Conservation (phyloP, 768 basidiomycete genomes). For the Solioccasus polychromus region DNA sequence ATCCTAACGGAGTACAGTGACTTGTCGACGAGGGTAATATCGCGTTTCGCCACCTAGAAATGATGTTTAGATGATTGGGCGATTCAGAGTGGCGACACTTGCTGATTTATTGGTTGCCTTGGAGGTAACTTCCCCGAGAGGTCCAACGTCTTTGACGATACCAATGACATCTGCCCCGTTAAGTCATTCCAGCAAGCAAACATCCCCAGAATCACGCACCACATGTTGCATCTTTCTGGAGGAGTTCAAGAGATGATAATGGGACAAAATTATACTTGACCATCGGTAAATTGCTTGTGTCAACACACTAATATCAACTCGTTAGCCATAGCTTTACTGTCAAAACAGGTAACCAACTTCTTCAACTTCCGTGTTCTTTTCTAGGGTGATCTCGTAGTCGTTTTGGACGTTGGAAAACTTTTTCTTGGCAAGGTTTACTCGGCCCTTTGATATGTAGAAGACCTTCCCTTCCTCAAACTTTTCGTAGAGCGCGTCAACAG, state of each 20-base stretch:
- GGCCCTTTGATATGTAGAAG: constrained; percentile 85
- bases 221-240: constrained; percentile 77
- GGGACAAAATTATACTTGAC: constrained; percentile 82
- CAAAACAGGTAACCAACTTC: constrained; percentile 51
- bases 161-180: constrained; percentile 73
- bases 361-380: constrained; percentile 78
- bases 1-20: constrained; percentile 75
- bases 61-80: constrained; percentile 1
- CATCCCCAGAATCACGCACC: constrained; percentile 47
- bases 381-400: constrained; percentile 91
- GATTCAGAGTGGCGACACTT: constrained; percentile 3
- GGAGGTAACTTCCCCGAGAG: constrained; percentile 68
- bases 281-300: constrained; percentile 70
- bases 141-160: constrained; percentile 75
- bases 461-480: constrained; percentile 88
- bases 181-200: background rate
- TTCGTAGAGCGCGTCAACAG: constrained; percentile 81
- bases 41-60: constrained; percentile 78
- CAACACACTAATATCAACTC: constrained; percentile 60
- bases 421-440: constrained; percentile 94
- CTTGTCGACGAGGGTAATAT: constrained; percentile 83
- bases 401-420: constrained; percentile 89
- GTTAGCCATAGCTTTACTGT: background rate
- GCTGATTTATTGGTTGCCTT: constrained; percentile 67
- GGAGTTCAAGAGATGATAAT: constrained; percentile 57